These are phyloP conservation scores for Pleurotus djamor DNA, from an alignment of 768 basidiomycete species.

Conservation along the genomic window DNA sequence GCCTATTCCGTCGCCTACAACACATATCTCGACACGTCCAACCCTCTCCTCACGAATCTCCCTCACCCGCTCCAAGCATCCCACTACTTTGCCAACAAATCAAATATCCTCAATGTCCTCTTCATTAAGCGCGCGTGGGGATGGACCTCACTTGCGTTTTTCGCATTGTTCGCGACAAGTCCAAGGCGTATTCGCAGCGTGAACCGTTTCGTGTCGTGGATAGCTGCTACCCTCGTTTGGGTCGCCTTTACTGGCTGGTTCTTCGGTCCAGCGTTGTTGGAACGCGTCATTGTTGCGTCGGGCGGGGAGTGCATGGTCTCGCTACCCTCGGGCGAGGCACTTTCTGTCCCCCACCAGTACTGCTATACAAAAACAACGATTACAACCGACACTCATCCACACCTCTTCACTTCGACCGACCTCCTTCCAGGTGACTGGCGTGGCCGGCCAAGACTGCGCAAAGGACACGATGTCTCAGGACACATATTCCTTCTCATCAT, in stretches of 20 bases:
- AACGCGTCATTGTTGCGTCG: conserved; percentile 59
- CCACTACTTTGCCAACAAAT: conserved; percentile 79
- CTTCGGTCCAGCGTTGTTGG: conserved; percentile 78
- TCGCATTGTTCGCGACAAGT: conserved; percentile 56
- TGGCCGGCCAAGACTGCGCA: conserved; percentile 58
- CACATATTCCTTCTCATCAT: conserved; percentile 90
- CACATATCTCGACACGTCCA: conserved; percentile 85
- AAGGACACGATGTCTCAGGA: conserved; percentile 92
- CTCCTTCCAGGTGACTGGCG: conserved; percentile 35
- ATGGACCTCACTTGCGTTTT: conserved; percentile 77
- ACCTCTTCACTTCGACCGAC: conserved; percentile 48
- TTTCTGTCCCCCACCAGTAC: conserved; percentile 54
- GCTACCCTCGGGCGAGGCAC: conserved; percentile 51
- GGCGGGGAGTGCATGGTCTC: conserved; percentile 78
- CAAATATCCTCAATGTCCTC: conserved; percentile 76
- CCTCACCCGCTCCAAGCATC: conserved; percentile 63
- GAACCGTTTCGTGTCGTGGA: conserved; percentile 50
- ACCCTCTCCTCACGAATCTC: conserved; percentile 65
- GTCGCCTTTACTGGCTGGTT: conserved; percentile 81
- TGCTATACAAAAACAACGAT: conserved; percentile 53
- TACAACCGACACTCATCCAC: conserved; percentile 59
- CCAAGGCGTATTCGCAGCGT: conserved; percentile 39
- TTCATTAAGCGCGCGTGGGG: conserved; percentile 94
- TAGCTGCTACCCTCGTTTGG: conserved; percentile 65
- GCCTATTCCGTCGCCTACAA: conserved; percentile 58